phyloP scores from a whole-genome alignment of 208 protist species.

The Trypanosoma platydactyli region DNA sequence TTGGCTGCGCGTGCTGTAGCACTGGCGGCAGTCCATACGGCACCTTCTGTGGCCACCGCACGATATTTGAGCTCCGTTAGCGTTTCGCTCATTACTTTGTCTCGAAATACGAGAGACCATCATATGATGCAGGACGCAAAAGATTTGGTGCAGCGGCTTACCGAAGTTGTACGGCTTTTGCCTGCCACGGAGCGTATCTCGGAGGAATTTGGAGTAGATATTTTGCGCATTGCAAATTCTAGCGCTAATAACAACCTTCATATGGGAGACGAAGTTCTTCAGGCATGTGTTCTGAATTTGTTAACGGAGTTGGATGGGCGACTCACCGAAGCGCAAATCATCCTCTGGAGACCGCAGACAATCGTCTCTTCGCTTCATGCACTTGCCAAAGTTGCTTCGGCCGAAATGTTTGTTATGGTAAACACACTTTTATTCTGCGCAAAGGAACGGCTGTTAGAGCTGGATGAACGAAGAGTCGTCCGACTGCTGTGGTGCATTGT shows the following conservation, averaged over 20 bases:
- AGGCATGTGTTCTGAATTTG: conserved; percentile 27
- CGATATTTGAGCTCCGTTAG: conserved; percentile 25
- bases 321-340: conserved; percentile 35
- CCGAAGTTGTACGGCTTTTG: conserved; percentile 25
- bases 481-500: conserved; percentile 68
- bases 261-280: conserved; percentile 24
- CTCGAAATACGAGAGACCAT: conserved; percentile 3
- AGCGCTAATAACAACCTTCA: background rate
- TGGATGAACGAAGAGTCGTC: conserved; percentile 47
- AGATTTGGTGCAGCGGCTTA: conserved; percentile 25
- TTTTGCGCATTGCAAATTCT: conserved; percentile 40
- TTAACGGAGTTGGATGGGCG: conserved; percentile 37
- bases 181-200: conserved; percentile 23
- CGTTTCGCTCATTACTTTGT: conserved; percentile 23
- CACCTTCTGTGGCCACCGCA: conserved; percentile 1
- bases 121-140: conserved; percentile 6
- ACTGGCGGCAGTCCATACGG: background rate
- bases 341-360: conserved; percentile 44
- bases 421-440: conserved; percentile 41
- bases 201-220: conserved; percentile 31
- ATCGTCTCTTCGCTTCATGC: conserved; percentile 55
- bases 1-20: conserved; percentile 4
- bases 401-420: conserved; percentile 30
- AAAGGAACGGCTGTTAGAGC: conserved; percentile 40
- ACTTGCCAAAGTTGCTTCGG: conserved; percentile 37